A percentile compares a stretch with the other conserved stretches of the same genome.
phyloP scores from a whole-genome alignment of 1,284 basidiomycete genomes.

The Marasmius oreades region DNA sequence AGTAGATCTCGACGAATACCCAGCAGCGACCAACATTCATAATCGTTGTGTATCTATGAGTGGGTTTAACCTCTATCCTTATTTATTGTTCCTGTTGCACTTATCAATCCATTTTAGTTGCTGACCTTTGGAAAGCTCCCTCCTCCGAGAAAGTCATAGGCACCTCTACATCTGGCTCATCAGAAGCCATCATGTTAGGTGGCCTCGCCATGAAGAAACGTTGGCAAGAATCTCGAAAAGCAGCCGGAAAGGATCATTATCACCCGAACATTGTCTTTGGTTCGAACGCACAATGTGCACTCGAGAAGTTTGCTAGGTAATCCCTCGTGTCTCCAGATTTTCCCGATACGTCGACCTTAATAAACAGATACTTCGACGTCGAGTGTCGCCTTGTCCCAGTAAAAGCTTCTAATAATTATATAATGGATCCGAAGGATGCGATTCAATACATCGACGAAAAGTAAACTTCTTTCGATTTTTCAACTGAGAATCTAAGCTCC shows the following conservation, averaged over 20 bases:
- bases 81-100: neutral
- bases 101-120: constrained; percentile 33
- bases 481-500: neutral
- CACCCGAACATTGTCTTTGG: constrained; percentile 62
- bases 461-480: neutral
- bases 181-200: constrained; percentile 73
- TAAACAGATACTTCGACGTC: constrained; percentile 59
- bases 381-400: constrained; percentile 58
- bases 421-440: constrained; percentile 63
- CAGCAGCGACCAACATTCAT: constrained; percentile 53
- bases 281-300: constrained; percentile 65
- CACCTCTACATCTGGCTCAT: constrained; percentile 73
- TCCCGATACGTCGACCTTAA: neutral
- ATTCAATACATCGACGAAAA: constrained; percentile 72
- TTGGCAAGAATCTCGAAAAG: constrained; percentile 69
- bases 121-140: constrained; percentile 71
- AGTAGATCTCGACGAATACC: constrained; percentile 73
- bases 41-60: constrained; percentile 59
- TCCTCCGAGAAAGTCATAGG: constrained; percentile 53
- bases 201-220: constrained; percentile 72
- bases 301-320: constrained; percentile 59
- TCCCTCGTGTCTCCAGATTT: neutral
- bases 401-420: constrained; percentile 48
- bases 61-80: constrained; percentile 20
- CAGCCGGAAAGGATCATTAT: constrained; percentile 57